These are phyloP conservation scores for Ceratocystis albifundus DNA, from an alignment of 2,329 filamentous ascomycete species.

Conservation along the genomic window DNA sequence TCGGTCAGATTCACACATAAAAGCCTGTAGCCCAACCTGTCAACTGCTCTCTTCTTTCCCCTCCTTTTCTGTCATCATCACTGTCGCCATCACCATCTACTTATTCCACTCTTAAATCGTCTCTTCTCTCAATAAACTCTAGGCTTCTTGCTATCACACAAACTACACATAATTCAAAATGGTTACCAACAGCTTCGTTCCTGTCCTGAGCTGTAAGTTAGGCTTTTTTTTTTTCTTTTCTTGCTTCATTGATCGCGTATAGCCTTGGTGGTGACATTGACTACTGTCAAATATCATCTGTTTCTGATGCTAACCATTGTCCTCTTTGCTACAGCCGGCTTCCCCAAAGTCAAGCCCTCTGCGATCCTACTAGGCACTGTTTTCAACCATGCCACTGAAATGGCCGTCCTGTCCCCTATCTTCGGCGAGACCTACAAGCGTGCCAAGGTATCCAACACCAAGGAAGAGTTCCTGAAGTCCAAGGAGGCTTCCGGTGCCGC, in stretches of 20 bases:
- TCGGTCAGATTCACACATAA: background rate
- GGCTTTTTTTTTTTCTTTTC: no score
- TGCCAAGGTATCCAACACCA: slow-evolving; percentile 80
- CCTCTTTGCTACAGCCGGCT: slow-evolving; percentile 31
- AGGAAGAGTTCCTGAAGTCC: slow-evolving; percentile 90
- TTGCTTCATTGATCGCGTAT: background rate
- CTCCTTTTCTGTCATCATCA: background rate
- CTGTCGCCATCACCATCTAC: background rate
- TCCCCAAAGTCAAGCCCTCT: slow-evolving; percentile 82
- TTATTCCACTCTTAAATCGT: background rate
- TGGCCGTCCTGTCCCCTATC: slow-evolving; percentile 75
- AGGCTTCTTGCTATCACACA: background rate
- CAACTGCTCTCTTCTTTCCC: background rate
- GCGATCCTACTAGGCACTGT: slow-evolving; percentile 91
- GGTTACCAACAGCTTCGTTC: slow-evolving; percentile 22
- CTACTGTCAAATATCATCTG: background rate
- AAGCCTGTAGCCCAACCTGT: background rate
- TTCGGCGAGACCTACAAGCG: slow-evolving; percentile 93
- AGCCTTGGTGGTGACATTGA: background rate
- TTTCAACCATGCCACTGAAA: slow-evolving; percentile 88
- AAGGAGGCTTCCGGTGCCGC: slow-evolving; percentile 84
- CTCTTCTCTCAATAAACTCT: background rate
- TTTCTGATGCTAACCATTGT: slow-evolving; percentile 9
- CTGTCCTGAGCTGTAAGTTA: slow-evolving; percentile 22
- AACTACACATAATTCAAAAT: slow-evolving; percentile 15